Evolutionary conservation across 352 stramenopile genomes (phyloP), one percentile per base, ranked within the genome.

Genomic region (Globisporangium canariense): DNA sequence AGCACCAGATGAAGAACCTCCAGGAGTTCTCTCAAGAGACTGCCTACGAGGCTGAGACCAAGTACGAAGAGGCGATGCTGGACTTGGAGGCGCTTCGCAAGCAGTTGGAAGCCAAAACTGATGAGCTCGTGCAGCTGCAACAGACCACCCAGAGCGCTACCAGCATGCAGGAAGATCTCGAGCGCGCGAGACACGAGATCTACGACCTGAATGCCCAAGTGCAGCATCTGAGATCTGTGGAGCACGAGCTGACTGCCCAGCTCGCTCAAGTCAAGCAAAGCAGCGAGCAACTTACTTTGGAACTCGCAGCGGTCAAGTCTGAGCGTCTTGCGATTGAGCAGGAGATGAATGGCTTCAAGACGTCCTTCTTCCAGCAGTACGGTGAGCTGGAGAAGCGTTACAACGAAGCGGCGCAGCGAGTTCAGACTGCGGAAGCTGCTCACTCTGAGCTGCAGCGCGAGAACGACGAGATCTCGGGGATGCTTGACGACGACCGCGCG

Each of bases 1-100:
- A 88, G 62, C 71, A 81, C 28, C 78, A 89, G 62, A 62, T 90
- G 49, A 73, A 77, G 58, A 88, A 90, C 51, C 64, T 91, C n/a
- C 79, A 89, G 45, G 80, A 83, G 40, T 79, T 82, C 56, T 73
- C 69, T 13, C 67, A 89, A 56, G 80, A 91, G 60, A 46, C 62
- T 9, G 75, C 70, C 0, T 79, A 79, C 43, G 83, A 93, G 49
- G 61, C 86, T 3, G 80, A 91, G 66, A 47, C 76, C 9, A 88
- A 80, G n/a, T 66, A 86, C 10, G 80, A 91, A 60, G 72, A 80
- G 11, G 77, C 72, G 8, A 67, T 79, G 59, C 69, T 82, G 20
- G 79, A 89, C 40, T 58, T 86, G 16, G 69, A 75, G 30, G 67
- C 72, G 43, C 47, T 61, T n/a, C 64, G 62, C 28, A 51, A 46